phyloP scores from a whole-genome alignment of 208 protist genomes.

The Porcisia hertigi region DNA sequence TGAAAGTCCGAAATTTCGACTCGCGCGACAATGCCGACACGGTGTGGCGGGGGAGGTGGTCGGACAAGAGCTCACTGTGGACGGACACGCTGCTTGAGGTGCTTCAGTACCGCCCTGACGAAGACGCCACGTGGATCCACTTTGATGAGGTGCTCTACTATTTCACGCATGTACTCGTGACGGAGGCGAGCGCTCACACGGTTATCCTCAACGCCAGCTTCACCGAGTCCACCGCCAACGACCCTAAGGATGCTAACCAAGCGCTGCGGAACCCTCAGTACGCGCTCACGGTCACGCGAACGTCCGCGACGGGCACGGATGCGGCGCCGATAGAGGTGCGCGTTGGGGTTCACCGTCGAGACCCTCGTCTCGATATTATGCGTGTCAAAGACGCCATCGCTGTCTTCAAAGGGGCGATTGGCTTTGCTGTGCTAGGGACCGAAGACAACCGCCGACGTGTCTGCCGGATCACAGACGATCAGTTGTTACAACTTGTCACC shows the following conservation, averaged over 20 bases:
- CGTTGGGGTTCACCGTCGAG: slow-evolving; percentile 73
- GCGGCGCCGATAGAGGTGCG: slow-evolving; percentile 43
- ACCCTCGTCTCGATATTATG: slow-evolving; percentile 68
- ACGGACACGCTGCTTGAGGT: slow-evolving; percentile 46
- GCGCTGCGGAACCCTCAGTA: slow-evolving; percentile 57
- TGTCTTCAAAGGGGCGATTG: slow-evolving; percentile 52
- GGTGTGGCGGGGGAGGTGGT: slow-evolving; percentile 74
- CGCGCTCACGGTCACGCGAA: slow-evolving; percentile 26
- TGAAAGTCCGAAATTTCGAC: slow-evolving; percentile 77
- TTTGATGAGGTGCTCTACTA: slow-evolving; percentile 88
- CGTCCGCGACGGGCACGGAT: background rate
- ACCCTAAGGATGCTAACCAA: slow-evolving; percentile 13
- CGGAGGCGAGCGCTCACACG: slow-evolving; percentile 30
- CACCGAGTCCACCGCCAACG: slow-evolving; percentile 20
- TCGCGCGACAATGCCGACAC: slow-evolving; percentile 27
- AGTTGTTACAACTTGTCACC: slow-evolving; percentile 34
- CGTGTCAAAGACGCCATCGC: slow-evolving; percentile 49
- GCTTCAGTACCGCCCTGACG: slow-evolving; percentile 13
- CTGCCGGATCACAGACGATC: slow-evolving; percentile 34
- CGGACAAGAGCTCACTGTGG: slow-evolving; percentile 38
- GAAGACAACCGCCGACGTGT: slow-evolving; percentile 61
- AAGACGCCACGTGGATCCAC: slow-evolving; percentile 61
- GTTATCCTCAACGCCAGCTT: slow-evolving; percentile 37
- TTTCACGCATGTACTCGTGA: slow-evolving; percentile 79
- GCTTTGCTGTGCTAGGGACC: slow-evolving; percentile 54